Base-by-base conservation (phyloP, 2,329 filamentous ascomycete species). In the Venturia asperata region DNA sequence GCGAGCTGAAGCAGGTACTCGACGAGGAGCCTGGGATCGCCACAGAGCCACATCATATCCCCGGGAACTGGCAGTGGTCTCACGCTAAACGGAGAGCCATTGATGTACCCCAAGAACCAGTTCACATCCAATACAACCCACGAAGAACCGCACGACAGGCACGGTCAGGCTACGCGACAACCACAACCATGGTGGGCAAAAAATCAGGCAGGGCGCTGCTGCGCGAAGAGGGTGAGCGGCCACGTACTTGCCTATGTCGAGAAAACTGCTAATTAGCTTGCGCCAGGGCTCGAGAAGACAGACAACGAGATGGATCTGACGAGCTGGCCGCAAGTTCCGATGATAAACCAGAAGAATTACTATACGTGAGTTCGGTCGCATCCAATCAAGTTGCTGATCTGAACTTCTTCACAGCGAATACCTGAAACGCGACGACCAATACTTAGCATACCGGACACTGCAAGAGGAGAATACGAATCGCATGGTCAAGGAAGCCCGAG, bases 341-440 rank as follows among this genome's bases (percentile, higher is more conserved):
- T 94, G 72, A 99, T 99, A 78, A 99, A 99, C 75, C 94, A 99
- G 77, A 99, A 99, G 81, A 99, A 99, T 77, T 99, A 99, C 77
- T 97, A 97, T 76, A 96, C 92, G 91, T 94, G 82, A 67, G 87
- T 80, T 7, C 47, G 64, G 1, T 15, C 61, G 34, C 37, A 62
- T 61, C 60, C 67, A 61, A 30, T 19, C 30, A 70, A 66, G 34
- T 24, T 65, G 60, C 60, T 27, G 27, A 45, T 64, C 66, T 27
- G 15, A 27, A 30, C 15, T 41, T 41, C 13, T 27, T 58, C 64
- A 41, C 70, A 96, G 92, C 67, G 94, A 99, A 74, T 99, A 96
- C 72, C 90, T 99, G 78, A 99, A 99, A 80, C 89, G 93, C 72
- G 94, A 99, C 80, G 94, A 97, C 72, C 94, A 99, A 78, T 87